Base-by-base conservation (phyloP, 75 land plant genomes). In the Selaginella moellendorffii region DNA sequence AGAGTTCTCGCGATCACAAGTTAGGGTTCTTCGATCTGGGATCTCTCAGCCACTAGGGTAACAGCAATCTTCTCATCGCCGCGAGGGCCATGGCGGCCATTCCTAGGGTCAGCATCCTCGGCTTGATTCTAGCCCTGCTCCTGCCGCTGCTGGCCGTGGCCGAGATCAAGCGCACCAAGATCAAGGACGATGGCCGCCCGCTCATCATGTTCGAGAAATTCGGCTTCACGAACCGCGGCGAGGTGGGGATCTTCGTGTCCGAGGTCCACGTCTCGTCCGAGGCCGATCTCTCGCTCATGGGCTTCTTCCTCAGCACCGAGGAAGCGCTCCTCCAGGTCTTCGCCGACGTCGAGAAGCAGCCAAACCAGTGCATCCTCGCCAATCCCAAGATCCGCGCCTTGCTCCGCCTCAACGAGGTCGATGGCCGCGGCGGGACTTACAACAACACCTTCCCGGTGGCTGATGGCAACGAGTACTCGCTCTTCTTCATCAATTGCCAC, bases 261-360 rank as follows among this genome's bases (percentile, higher is more conserved):
- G 53, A 58, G 24, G 78, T 78, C 65, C 26, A 54, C 27, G 61
- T 71, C 26, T 27, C 52, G 24, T 27, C 56, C 0, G 30, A 24
- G 9, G 26, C 69, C n/a, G 76, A 74, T 65, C 74, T 63, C 21
- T 52, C 74, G 17, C 26, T 29, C 61, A 69, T 85, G 75, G 92
- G 92, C 0, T 87, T 87, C 80, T 85, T 85, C 22, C 85, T 82
- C 62, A 74, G 80, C 63, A 80, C 85, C 18, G 72, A 68, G 31
- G 89, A 78, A 54, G 63, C 74, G 52, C 74, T 90, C 78, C 30
- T 73, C 52, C 79, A 73, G 61, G 77, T 81, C n/a, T 18, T 74
- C 60, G 31, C 73, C 69, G 62, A 76, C 26, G 59, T 56, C 9
- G 59, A 56, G n/a, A 54, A 65, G 17, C 9, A 20, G 22, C 63